phyloP scores from a whole-genome alignment of 441 rosid genomes.

The Adansonia rubrostipa region DNA sequence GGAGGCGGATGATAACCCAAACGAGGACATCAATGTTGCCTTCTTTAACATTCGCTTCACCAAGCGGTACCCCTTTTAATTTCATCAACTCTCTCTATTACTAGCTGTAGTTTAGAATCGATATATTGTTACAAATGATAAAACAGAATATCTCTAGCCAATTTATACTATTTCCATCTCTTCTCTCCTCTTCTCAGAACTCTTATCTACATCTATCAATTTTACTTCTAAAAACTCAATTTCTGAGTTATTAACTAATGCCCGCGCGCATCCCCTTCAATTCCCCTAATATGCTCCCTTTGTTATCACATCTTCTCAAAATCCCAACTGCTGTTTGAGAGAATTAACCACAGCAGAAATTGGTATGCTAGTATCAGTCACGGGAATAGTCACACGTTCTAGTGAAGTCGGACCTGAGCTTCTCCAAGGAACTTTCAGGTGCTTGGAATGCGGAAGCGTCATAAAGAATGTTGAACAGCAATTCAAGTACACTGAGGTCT shows the following conservation, averaged over 20 bases:
- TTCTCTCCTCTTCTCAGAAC: background rate
- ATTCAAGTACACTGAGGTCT: slow-evolving; percentile 91
- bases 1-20: slow-evolving; percentile 69
- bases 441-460: slow-evolving; percentile 81
- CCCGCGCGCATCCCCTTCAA: background rate
- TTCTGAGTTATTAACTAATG: background rate
- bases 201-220: background rate
- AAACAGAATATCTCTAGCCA: background rate
- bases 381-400: slow-evolving; percentile 94
- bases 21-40: slow-evolving; percentile 83
- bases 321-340: slow-evolving; percentile 53
- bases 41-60: slow-evolving; percentile 85
- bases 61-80: slow-evolving; percentile 51
- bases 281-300: background rate
- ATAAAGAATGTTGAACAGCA: slow-evolving; percentile 91
- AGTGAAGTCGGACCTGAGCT: slow-evolving; percentile 99
- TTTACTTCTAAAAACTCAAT: background rate
- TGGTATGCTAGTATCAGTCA: slow-evolving; percentile 84
- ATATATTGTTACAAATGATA: background rate
- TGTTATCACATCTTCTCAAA: background rate
- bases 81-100: background rate
- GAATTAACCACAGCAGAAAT: slow-evolving; percentile 85
- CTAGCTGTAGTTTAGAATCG: background rate
- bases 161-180: no score
- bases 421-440: slow-evolving; percentile 83